A percentile compares a stretch with the other conserved stretches of the same genome.
These are phyloP conservation scores for Termitomyces sp. DNA, from an alignment of 1,284 basidiomycete genomes.

Conservation along the genomic window DNA sequence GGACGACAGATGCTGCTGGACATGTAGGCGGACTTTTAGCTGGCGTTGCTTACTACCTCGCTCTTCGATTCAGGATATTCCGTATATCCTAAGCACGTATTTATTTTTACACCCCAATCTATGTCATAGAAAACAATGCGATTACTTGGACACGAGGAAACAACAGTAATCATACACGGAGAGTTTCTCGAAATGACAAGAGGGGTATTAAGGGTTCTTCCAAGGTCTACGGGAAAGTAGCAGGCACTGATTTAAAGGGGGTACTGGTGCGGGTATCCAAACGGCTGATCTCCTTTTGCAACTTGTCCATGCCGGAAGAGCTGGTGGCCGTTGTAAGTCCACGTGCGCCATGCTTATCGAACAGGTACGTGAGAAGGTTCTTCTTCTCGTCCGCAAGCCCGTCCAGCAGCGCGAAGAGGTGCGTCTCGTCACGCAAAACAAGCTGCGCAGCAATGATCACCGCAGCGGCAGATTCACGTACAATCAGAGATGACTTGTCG, in stretches of 20 bases:
- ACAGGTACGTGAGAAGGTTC: constrained; percentile 79
- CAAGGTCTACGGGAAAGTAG: constrained; percentile 1
- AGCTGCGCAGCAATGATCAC: constrained; percentile 77
- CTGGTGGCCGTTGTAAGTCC: constrained; percentile 30
- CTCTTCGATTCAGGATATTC: constrained; percentile 31
- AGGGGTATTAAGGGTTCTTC: neutral
- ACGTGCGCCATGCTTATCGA: constrained; percentile 75
- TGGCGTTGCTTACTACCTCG: constrained; percentile 59
- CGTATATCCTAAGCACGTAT: constrained; percentile 9
- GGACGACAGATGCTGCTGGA: constrained; percentile 59
- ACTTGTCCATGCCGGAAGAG: constrained; percentile 51
- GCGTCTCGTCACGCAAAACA: constrained; percentile 73
- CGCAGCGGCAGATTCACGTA: constrained; percentile 76
- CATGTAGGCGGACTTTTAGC: constrained; percentile 77
- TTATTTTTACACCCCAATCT: neutral
- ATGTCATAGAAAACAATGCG: constrained; percentile 1
- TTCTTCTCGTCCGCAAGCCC: constrained; percentile 81
- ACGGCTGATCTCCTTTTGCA: constrained; percentile 72
- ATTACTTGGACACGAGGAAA: neutral
- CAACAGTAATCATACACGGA: neutral
- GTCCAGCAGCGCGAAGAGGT: constrained; percentile 72
- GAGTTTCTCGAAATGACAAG: neutral
- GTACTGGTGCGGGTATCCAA: constrained; percentile 72
- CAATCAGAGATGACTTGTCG: constrained; percentile 63
- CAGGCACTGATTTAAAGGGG: constrained; percentile 33